Evolutionary conservation across 805 yeast species (phyloP).

Genomic region (Yarrowia hollandica): DNA sequence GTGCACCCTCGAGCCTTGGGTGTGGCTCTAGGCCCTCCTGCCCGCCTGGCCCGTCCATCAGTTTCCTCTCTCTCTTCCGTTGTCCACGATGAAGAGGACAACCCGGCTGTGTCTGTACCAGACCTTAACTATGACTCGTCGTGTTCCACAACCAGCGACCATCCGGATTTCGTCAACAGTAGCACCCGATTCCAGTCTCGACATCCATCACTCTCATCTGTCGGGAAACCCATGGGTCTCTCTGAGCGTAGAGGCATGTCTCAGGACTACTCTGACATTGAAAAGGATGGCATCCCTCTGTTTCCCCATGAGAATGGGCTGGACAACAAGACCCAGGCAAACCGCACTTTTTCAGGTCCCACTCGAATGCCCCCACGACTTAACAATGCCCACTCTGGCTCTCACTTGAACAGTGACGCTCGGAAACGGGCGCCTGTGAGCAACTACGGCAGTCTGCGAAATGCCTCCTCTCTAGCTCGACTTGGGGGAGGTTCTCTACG

Average conservation of each 20-base stretch:
- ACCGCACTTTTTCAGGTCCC: slow-evolving; percentile 9
- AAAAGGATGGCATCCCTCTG: slow-evolving; percentile 21
- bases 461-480: slow-evolving; percentile 10
- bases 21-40: slow-evolving; percentile 12
- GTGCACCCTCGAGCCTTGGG: slow-evolving; percentile 3
- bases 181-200: slow-evolving; percentile 35
- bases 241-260: slow-evolving; percentile 6
- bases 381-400: slow-evolving; percentile 16
- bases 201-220: slow-evolving; percentile 32
- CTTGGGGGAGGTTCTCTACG: slow-evolving; percentile 25
- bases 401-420: not conserved
- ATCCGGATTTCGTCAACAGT: slow-evolving; percentile 18
- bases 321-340: slow-evolving; percentile 12
- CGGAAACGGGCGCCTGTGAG: slow-evolving; percentile 8
- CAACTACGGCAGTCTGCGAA: slow-evolving; percentile 23
- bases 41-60: slow-evolving; percentile 11
- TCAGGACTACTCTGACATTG: slow-evolving; percentile 21
- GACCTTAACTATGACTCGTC: slow-evolving; percentile 29
- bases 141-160: slow-evolving; percentile 26
- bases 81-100: slow-evolving; percentile 18
- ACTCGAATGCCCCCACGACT: slow-evolving; percentile 13
- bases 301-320: slow-evolving; percentile 9
- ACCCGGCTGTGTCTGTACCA: not conserved
- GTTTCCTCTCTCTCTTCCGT: slow-evolving; percentile 17
- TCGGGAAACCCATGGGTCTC: not conserved